These are phyloP conservation scores for Hyaloscypha bicolor DNA, from an alignment of 495 filamentous ascomycete genomes.

Conservation along the genomic window DNA sequence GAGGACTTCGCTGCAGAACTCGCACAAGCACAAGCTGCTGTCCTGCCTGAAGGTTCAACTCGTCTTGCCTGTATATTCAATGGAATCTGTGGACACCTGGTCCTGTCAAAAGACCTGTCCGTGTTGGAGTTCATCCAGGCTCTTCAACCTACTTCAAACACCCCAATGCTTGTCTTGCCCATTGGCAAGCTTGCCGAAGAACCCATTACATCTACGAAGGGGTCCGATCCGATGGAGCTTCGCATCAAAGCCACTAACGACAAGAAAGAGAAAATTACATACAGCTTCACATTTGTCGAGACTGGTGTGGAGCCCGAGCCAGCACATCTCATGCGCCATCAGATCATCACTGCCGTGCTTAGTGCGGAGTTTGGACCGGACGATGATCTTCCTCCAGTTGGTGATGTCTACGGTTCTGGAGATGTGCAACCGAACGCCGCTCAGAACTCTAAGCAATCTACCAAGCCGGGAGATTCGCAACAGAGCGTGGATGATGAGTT, in stretches of 20 bases:
- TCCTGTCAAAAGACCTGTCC: conserved; percentile 20
- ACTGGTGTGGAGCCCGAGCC: background rate
- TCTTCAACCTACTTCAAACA: conserved; percentile 4
- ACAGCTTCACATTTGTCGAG: conserved; percentile 21
- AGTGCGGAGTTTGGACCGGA: background rate
- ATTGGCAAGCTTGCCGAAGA: conserved; percentile 15
- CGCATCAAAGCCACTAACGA: conserved; percentile 16
- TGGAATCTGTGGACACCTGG: conserved; percentile 20
- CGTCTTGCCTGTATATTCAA: conserved; percentile 24
- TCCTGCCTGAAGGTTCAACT: background rate
- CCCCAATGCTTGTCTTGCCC: conserved; percentile 12
- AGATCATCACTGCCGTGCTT: conserved; percentile 2
- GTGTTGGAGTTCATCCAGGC: conserved; percentile 16
- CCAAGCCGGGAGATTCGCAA: too few species aligned
- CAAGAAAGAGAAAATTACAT: background rate
- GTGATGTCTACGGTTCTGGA: background rate
- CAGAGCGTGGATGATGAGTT: too few species aligned
- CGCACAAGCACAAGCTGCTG: background rate
- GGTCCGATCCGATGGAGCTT: conserved; percentile 31
- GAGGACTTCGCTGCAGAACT: background rate
- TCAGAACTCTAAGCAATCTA: too few species aligned
- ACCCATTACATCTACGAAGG: conserved; percentile 18
- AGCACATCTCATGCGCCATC: conserved; percentile 23
- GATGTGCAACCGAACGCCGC: too few species aligned
- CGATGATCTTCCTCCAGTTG: background rate